phyloP scores from a whole-genome alignment of 352 stramenopile genomes.

The Globisporangium radiosum region DNA sequence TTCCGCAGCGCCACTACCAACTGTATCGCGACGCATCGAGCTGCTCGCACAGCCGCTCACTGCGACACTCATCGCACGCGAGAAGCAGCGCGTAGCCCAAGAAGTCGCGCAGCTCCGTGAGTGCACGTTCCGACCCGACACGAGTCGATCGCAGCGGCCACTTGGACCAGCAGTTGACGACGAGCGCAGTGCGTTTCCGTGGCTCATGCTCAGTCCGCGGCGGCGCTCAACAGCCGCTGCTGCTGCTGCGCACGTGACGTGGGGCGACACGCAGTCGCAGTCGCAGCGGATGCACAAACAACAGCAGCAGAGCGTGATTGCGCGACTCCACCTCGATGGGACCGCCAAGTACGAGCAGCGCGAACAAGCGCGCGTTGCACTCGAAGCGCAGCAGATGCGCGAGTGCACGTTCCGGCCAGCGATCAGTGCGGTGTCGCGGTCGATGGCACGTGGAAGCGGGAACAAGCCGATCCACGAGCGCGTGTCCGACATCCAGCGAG shows the following conservation, averaged over 20 bases:
- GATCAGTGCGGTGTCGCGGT: slow-evolving; percentile 47
- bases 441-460: slow-evolving; percentile 25
- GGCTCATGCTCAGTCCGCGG: slow-evolving; percentile 54
- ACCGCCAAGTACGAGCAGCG: slow-evolving; percentile 46
- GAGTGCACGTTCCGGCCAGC: slow-evolving; percentile 65
- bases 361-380: slow-evolving; percentile 33
- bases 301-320: slow-evolving; percentile 25
- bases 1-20: not conserved
- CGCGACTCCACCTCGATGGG: slow-evolving; percentile 62
- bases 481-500: slow-evolving; percentile 49
- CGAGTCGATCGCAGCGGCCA: slow-evolving; percentile 14
- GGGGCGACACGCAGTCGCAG: slow-evolving; percentile 7
- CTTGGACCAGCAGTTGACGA: not conserved
- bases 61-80: slow-evolving; percentile 47
- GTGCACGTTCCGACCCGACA: slow-evolving; percentile 64
- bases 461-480: slow-evolving; percentile 73
- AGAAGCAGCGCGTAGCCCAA: slow-evolving; percentile 48
- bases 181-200: slow-evolving; percentile 32
- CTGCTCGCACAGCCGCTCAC: slow-evolving; percentile 46
- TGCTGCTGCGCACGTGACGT: slow-evolving; percentile 2
- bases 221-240: slow-evolving; percentile 10
- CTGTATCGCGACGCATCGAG: slow-evolving; percentile 25
- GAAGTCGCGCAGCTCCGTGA: slow-evolving; percentile 58
- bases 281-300: not conserved
- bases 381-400: slow-evolving; percentile 42